Base-by-base conservation (phyloP, 176 grass and related monocot species). In the Carex parvula region DNA sequence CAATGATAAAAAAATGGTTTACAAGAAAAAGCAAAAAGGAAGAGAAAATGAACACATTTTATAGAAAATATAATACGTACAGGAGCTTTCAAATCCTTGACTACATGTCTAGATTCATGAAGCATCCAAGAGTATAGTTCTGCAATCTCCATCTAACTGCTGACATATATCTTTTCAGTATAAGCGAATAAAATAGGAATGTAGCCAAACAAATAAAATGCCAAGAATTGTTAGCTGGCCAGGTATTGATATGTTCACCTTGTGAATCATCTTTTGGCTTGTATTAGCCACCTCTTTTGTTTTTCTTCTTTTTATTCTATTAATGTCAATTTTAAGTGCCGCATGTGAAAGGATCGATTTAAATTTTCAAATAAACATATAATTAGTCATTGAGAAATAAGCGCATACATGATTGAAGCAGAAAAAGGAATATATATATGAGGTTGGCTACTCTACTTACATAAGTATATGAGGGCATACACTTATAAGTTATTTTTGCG, bases 201-300 rank as follows among this genome's bases (percentile, higher is more conserved):
- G 61, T 82, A 69, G 81, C 81, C 81, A 83, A 83, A 83, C 61
- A 83, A 83, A 83, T 83, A 83, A 83, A 83, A 66, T 83, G 81
- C 58, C 81, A 83, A 83, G 81, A 17, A 66, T 69, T 83, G 63
- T 63, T 83, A 83, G 81, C 81, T 83, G 81, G 81, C 81, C 81
- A 66, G 64, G 81, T 83, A 68, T 83, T 83, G 81, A 83, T 83
- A 83, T 83, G 81, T 83, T 83, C 81, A 12, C 81, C 81, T 69
- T 83, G 81, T 83, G 81, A 83, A 22, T 48, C 81, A 83, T 83
- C 15, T 83, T 83, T 83, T 83, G 81, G 81, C 42, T 37, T 83
- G 24, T 83, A 83, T 83, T 83, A 44, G 64, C 79, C 79, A 64
- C 32, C 79, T 26, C n/a, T 60, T 64, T 81, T 81, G 37, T 20